These are phyloP conservation scores for Pseudozyma sp. DNA, from an alignment of 1,284 basidiomycete species.

Conservation along the genomic window DNA sequence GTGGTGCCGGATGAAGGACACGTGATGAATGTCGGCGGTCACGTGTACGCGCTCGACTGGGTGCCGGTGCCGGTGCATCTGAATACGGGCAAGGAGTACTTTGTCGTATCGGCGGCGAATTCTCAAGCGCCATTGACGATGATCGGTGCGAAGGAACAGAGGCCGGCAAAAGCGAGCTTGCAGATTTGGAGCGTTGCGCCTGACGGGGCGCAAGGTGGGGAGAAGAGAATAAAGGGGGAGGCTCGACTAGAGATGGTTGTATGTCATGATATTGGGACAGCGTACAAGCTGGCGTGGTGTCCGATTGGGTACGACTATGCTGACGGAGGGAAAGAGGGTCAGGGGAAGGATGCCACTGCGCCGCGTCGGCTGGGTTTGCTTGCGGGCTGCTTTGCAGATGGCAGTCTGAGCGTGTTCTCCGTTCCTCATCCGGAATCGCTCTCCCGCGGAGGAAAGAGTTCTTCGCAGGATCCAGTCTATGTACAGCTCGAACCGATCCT, in stretches of 20 bases:
- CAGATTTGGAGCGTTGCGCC: constrained; percentile 55
- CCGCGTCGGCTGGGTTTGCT: constrained; percentile 29
- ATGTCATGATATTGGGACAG: constrained; percentile 32
- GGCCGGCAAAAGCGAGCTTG: constrained; percentile 20
- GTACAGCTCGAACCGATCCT: constrained; percentile 36
- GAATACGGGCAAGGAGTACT: constrained; percentile 41
- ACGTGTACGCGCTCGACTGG: constrained; percentile 56
- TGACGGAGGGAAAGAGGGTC: background rate
- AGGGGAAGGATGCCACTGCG: background rate
- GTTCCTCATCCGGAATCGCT: constrained; percentile 27
- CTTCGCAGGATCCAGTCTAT: constrained; percentile 3
- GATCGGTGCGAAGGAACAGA: constrained; percentile 22
- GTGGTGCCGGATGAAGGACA: constrained; percentile 42
- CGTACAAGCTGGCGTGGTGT: constrained; percentile 43
- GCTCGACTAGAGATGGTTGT: constrained; percentile 42
- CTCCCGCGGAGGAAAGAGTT: background rate
- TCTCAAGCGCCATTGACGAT: constrained; percentile 21
- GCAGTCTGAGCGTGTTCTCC: constrained; percentile 38
- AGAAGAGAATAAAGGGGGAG: constrained; percentile 16
- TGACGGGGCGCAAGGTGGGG: background rate
- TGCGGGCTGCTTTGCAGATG: constrained; percentile 51
- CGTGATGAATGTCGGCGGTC: constrained; percentile 46
- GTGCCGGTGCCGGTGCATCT: constrained; percentile 44
- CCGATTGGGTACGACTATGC: constrained; percentile 34
- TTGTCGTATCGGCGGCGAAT: constrained; percentile 36